Evolutionary conservation across 2,329 filamentous ascomycete genomes (phyloP).

Genomic region (Beauveria bassiana): DNA sequence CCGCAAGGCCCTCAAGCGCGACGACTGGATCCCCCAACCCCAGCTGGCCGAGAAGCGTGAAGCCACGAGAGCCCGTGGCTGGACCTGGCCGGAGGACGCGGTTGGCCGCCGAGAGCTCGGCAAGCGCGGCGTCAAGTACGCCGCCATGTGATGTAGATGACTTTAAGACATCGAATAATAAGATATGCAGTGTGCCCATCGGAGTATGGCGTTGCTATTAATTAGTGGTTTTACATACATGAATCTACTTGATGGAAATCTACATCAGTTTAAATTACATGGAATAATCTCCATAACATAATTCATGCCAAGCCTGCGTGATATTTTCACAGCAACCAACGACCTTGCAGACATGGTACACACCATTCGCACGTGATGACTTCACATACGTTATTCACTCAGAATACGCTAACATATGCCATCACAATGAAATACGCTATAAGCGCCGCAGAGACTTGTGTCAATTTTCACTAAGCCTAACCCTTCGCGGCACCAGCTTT

Average conservation of each 20-base stretch:
- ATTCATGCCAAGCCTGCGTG: too few species aligned
- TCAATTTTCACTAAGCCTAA: slow-evolving; percentile 27
- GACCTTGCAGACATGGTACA: too few species aligned
- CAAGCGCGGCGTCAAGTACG: slow-evolving; percentile 54
- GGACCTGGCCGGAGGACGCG: slow-evolving; percentile 68
- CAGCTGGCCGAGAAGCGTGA: slow-evolving; percentile 69
- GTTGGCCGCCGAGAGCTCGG: slow-evolving; percentile 65
- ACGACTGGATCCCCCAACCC: slow-evolving; percentile 68
- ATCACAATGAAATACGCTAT: slow-evolving; percentile 10
- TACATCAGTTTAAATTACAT: background rate
- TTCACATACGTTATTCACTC: background rate
- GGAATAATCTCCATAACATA: background rate
- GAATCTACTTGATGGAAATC: background rate
- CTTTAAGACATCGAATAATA: background rate
- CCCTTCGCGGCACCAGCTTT: slow-evolving; percentile 80
- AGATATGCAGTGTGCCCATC: background rate
- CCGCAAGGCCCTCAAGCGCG: slow-evolving; percentile 60
- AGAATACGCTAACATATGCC: background rate
- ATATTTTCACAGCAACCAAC: too few species aligned
- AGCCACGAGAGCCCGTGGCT: slow-evolving; percentile 64
- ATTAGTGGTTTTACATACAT: background rate
- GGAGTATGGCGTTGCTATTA: background rate
- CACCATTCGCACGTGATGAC: background rate
- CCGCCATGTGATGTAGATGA: background rate
- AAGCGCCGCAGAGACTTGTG: slow-evolving; percentile 2